Evolutionary conservation across 169 alveolate genomes (phyloP), one percentile per base, ranked within the genome.

Genomic region (Theileria sp.): DNA sequence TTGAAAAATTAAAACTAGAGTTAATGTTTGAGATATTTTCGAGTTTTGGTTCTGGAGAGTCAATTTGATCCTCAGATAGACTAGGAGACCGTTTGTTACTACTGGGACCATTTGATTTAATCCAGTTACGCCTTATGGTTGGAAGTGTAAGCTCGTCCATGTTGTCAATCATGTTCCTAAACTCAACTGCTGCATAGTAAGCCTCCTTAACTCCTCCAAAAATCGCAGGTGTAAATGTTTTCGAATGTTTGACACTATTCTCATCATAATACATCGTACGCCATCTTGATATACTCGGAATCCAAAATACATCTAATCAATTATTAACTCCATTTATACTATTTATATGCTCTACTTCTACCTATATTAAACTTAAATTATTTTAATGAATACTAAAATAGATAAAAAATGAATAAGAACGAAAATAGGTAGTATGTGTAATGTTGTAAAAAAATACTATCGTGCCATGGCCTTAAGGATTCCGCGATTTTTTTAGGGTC

Each of bases 201-300:
- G 89, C 89, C 77, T 60, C 89, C 77, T 71, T 44, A 15, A 83
- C 86, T 28, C 89, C 89, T 30, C 89, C 89, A 30, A 83, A 83
- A 6, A 83, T 60, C 36, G 80, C 70, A 9, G 89, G 89, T 5
- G 89, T 83, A 60, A 83, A 83, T 3, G 89, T 83, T 58, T 83
- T 83, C 26, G 89, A 65, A 72, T 83, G 89, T 36, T 75, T 72
- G 12, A 62, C 77, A 28, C 84, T 74, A 10, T 58, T 19, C 34
- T 77, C 89, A 44, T 83, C 89, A 51, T 34, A 44, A 74, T 64
- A 83, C 26, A 80, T 23, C 28, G 89, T 83, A 19, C 89, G n/a
- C 89, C 89, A 83, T 9, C 89, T 69, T 34, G 84, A 83, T 17
- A 83, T 83, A 77, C 89, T 83, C 19, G 89, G 86, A 34, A 83